Evolutionary conservation across 179 eudicot genomes (phyloP).

Genomic region (Sideroxylon spinosum): DNA sequence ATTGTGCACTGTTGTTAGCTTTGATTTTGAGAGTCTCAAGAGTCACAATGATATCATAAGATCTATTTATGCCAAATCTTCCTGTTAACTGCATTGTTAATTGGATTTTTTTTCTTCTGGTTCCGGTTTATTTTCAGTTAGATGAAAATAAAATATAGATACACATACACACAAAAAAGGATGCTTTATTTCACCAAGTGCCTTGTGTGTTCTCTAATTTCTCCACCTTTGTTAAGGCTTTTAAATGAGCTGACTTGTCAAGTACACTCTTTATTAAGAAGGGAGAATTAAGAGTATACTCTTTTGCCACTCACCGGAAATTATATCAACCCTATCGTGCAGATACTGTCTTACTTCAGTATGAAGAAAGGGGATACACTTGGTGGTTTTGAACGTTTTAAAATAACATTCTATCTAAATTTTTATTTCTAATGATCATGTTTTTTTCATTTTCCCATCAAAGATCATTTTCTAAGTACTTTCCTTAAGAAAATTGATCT

Average conservation of each 20-base stretch:
- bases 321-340: neutral
- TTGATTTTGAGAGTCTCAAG: conserved; percentile 2
- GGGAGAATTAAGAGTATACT: neutral
- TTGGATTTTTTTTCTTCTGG: neutral
- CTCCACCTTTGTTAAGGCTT: too few relatives aligned
- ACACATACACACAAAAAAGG: too few relatives aligned
- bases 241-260: neutral
- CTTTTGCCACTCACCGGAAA: neutral
- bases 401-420: neutral
- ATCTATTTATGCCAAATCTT: neutral
- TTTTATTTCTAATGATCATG: neutral
- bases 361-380: neutral
- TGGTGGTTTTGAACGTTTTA: too few relatives aligned
- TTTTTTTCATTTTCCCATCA: neutral
- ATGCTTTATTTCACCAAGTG: neutral
- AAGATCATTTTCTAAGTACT: neutral
- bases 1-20: neutral
- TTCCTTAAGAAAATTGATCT: neutral
- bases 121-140: neutral
- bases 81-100: neutral
- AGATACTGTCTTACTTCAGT: neutral
- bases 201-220: neutral
- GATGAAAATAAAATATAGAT: neutral
- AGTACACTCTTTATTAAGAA: neutral
- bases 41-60: neutral